phyloP scores from a whole-genome alignment of 192 early-diverging fungal species.

The Kappamyces sp. region DNA sequence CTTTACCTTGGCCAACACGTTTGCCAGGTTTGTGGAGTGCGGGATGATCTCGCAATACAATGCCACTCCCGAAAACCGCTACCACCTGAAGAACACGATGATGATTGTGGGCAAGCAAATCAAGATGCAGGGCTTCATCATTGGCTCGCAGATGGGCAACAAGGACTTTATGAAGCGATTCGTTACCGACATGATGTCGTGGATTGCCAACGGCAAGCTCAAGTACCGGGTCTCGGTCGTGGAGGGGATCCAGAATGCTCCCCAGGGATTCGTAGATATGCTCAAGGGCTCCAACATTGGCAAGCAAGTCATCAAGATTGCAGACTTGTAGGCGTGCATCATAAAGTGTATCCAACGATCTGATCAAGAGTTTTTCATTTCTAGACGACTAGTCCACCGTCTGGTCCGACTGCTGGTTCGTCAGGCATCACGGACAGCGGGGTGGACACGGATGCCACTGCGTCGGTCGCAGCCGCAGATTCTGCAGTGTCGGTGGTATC shows the following conservation, averaged over 20 bases:
- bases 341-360: too few relatives aligned
- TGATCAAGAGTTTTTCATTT: too few relatives aligned
- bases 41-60: conserved; percentile 74
- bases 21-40: conserved; percentile 64
- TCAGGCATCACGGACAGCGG: too few relatives aligned
- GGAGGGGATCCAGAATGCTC: conserved; percentile 63
- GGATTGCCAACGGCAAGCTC: conserved; percentile 57
- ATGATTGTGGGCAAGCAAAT: conserved; percentile 51
- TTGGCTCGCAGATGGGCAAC: conserved; percentile 41
- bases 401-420: too few relatives aligned
- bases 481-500: too few relatives aligned
- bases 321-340: too few relatives aligned
- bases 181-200: conserved; percentile 41
- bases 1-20: conserved; percentile 54
- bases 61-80: conserved; percentile 28
- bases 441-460: too few relatives aligned
- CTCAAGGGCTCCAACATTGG: conserved; percentile 40
- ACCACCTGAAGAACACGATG: conserved; percentile 56
- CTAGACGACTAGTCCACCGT: too few relatives aligned
- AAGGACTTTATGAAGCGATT: conserved; percentile 46
- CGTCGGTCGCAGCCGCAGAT: too few relatives aligned
- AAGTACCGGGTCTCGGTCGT: conserved; percentile 49
- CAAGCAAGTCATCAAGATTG: conserved; percentile 40
- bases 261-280: conserved; percentile 42
- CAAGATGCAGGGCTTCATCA: conserved; percentile 62